phyloP scores from a whole-genome alignment of 306 rosid genomes.

The Abrus pulchellus region DNA sequence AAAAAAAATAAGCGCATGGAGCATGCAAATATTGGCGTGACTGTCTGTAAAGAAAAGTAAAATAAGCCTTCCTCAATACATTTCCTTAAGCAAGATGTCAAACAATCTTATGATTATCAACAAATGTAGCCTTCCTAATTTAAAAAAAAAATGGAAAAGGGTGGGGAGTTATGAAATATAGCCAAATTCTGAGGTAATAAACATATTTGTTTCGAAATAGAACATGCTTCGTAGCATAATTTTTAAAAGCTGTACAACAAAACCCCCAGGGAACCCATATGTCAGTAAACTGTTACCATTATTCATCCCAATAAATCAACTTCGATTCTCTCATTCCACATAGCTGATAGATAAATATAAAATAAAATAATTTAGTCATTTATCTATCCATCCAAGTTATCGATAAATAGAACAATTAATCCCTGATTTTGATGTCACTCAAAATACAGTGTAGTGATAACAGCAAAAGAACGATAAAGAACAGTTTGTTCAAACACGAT shows the following conservation, averaged over 20 bases:
- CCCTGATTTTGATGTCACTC: conserved; percentile 9
- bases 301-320: conserved; percentile 28
- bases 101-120: conserved; percentile 18
- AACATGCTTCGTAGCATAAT: conserved; percentile 13
- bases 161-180: not conserved
- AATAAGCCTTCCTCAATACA: conserved; percentile 26
- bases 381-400: conserved; percentile 16
- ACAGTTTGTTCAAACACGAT: conserved; percentile 3
- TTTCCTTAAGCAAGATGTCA: not conserved
- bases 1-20: not conserved
- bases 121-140: conserved; percentile 9
- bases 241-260: not conserved
- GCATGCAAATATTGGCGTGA: not conserved
- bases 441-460: conserved; percentile 7
- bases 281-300: conserved; percentile 9
- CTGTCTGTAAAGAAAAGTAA: not conserved
- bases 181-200: not conserved
- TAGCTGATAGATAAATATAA: conserved; percentile 14
- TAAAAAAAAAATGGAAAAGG: not conserved
- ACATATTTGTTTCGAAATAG: not conserved
- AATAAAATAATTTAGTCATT: conserved; percentile 10
- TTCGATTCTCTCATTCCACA: conserved; percentile 18
- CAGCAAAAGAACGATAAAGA: conserved; percentile 29
- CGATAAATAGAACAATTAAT: conserved; percentile 15
- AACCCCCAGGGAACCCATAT: not conserved